phyloP scores from a whole-genome alignment of 257 asterid genomes.

The Verbascum thapsus region DNA sequence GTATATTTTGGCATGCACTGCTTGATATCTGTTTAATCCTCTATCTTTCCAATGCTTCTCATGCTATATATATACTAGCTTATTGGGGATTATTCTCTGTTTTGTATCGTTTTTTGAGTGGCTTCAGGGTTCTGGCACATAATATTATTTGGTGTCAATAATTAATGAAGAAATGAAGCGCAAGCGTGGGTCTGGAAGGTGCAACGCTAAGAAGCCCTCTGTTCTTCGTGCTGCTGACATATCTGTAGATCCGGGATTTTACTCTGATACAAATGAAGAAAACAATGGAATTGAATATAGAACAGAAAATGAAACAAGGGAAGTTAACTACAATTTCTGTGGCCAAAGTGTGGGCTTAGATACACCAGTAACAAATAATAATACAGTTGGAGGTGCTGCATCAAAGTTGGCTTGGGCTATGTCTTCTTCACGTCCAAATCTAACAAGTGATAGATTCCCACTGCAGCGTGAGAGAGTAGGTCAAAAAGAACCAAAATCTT shows the following conservation, averaged over 20 bases:
- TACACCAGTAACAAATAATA: constrained; percentile 35
- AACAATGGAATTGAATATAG: constrained; percentile 43
- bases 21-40: neutral
- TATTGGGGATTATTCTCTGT: neutral
- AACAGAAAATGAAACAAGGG: constrained; percentile 40
- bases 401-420: constrained; percentile 44
- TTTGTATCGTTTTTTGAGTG: constrained; percentile 1
- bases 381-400: constrained; percentile 50
- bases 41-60: neutral
- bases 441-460: constrained; percentile 37
- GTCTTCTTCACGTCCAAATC: constrained; percentile 46
- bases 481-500: constrained; percentile 43
- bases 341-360: constrained; percentile 41
- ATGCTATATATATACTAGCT: neutral
- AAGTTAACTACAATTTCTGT: constrained; percentile 39
- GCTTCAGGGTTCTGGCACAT: neutral
- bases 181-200: constrained; percentile 40
- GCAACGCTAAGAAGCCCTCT: constrained; percentile 45
- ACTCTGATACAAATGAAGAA: constrained; percentile 43
- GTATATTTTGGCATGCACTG: neutral
- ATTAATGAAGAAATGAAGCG: constrained; percentile 46
- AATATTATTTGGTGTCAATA: neutral
- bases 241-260: constrained; percentile 32
- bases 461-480: constrained; percentile 40
- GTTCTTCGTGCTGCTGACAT: constrained; percentile 21